Conservation (phyloP, 371 early-diverging fungal genomes). For the Lichtheimia corymbifera region DNA sequence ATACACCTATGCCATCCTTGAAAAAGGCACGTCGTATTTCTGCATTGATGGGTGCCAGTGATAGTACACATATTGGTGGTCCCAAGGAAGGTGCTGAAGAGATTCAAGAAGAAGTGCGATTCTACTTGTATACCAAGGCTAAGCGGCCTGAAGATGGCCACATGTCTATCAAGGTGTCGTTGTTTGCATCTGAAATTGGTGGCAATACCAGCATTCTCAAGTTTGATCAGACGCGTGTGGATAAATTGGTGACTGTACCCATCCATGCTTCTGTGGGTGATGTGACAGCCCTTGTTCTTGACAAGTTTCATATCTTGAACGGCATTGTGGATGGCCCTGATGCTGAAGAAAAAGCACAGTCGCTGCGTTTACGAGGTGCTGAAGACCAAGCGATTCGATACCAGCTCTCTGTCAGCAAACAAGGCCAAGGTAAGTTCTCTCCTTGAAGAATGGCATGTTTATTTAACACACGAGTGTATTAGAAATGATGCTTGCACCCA, state of each 20-base stretch:
- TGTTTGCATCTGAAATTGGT: conserved; percentile 27
- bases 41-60: conserved; percentile 37
- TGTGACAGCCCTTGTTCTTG: conserved; percentile 34
- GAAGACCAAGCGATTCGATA: conserved; percentile 31
- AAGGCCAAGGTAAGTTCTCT: conserved; percentile 32
- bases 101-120: conserved; percentile 29
- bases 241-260: conserved; percentile 41
- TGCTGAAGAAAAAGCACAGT: conserved; percentile 22
- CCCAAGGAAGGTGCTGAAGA: conserved; percentile 20
- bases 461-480: not conserved
- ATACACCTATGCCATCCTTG: conserved; percentile 51
- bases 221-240: conserved; percentile 30
- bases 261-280: conserved; percentile 35
- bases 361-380: conserved; percentile 28
- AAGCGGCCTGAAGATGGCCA: conserved; percentile 35
- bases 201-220: conserved; percentile 17
- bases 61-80: conserved; percentile 39
- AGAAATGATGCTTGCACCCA: conserved; percentile 23
- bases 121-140: conserved; percentile 41
- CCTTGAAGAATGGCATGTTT: too few relatives aligned
- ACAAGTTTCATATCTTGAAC: conserved; percentile 52
- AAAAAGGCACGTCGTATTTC: conserved; percentile 53
- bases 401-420: conserved; percentile 21
- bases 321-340: conserved; percentile 41
- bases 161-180: conserved; percentile 41